A percentile compares a stretch with the other conserved stretches of the same genome.
These are phyloP conservation scores for Domatiomyces catenatus DNA, from an alignment of 2,329 filamentous ascomycete species.

Conservation along the genomic window DNA sequence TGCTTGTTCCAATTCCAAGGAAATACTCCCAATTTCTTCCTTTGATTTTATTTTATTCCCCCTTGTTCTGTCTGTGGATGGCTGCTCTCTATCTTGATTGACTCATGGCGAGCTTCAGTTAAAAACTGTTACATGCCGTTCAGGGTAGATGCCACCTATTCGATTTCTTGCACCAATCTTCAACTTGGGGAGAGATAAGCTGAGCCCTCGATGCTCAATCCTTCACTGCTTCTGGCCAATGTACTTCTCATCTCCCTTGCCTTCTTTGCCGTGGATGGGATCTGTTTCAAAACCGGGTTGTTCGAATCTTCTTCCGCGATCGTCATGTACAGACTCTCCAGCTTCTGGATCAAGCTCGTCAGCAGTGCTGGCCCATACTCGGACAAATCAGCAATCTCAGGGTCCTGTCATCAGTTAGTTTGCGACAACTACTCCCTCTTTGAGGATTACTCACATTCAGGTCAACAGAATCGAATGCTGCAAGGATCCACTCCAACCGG, in stretches of 20 bases:
- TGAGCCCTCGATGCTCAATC: background rate
- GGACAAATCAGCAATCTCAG: conserved; percentile 15
- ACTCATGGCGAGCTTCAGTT: too few species aligned
- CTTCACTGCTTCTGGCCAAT: background rate
- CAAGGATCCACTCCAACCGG: conserved; percentile 44
- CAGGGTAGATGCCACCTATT: background rate
- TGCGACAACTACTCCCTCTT: background rate
- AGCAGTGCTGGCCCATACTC: conserved; percentile 14
- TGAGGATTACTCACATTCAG: conserved; percentile 29
- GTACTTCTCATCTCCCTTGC: conserved; percentile 21
- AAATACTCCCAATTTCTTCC: background rate
- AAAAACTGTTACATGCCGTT: background rate
- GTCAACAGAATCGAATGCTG: conserved; percentile 40
- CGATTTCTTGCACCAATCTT: background rate
- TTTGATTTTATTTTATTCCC: too few species aligned
- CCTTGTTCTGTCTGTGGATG: too few species aligned
- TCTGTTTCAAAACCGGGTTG: conserved; percentile 37
- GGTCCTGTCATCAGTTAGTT: conserved; percentile 13
- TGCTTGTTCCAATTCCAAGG: background rate
- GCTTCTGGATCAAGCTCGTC: conserved; percentile 34
- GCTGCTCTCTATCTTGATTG: too few species aligned
- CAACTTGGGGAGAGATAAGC: background rate
- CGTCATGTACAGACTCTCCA: conserved; percentile 36
- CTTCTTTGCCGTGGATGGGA: conserved; percentile 31
- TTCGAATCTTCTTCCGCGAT: conserved; percentile 38